Conservation (phyloP, 768 basidiomycete genomes). For the Pleurotus platypus region DNA sequence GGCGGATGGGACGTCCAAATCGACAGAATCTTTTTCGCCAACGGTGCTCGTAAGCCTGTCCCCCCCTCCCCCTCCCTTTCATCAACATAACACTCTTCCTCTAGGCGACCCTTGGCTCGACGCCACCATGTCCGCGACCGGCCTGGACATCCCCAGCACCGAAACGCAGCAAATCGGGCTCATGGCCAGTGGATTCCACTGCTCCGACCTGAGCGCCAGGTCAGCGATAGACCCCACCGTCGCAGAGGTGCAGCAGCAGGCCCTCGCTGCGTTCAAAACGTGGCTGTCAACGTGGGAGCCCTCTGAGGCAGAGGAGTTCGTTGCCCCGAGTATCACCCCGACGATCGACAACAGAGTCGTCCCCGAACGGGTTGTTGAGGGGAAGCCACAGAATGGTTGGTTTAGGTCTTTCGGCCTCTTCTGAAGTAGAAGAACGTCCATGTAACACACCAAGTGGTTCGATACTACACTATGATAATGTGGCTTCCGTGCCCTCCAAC, state of each 20-base stretch:
- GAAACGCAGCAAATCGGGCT: constrained; percentile 51
- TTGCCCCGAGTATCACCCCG: constrained; percentile 10
- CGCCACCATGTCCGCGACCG: constrained; percentile 62
- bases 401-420: constrained; percentile 20
- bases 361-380: not conserved
- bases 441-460: no score
- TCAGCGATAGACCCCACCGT: constrained; percentile 46
- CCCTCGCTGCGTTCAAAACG: constrained; percentile 43
- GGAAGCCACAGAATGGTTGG: constrained; percentile 33
- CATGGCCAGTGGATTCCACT: constrained; percentile 59
- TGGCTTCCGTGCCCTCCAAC: no score
- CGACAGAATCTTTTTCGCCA: constrained; percentile 63
- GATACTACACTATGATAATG: no score
- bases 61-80: not conserved
- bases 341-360: constrained; percentile 10
- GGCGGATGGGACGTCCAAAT: constrained; percentile 59
- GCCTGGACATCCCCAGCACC: constrained; percentile 41
- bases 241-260: constrained; percentile 48
- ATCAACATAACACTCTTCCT: not conserved
- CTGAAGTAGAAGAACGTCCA: not conserved
- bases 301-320: constrained; percentile 4
- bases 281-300: constrained; percentile 43
- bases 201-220: constrained; percentile 48
- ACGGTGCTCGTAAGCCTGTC: constrained; percentile 52
- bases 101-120: constrained; percentile 75